These are phyloP conservation scores for Amanita pallidorosea DNA, from an alignment of 768 basidiomycete species.

Conservation along the genomic window DNA sequence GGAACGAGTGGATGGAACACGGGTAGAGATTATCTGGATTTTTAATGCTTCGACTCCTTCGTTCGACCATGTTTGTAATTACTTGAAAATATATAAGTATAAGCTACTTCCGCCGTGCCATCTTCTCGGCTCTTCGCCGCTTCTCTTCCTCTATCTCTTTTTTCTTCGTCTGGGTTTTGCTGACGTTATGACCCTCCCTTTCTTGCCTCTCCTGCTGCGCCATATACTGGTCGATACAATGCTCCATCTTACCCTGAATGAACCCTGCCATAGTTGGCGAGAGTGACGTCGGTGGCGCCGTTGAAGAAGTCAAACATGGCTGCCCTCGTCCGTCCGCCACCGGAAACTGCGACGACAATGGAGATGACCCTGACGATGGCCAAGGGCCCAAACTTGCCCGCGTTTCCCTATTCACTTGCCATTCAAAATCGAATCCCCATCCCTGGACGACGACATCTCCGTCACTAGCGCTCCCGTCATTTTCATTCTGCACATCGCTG, in stretches of 20 bases:
- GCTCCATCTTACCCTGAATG: slow-evolving; percentile 62
- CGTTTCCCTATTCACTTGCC: slow-evolving; percentile 31
- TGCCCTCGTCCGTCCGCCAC: neutral
- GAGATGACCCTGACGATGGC: slow-evolving; percentile 7
- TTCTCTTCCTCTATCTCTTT: slow-evolving; percentile 28
- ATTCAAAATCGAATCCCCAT: slow-evolving; percentile 84
- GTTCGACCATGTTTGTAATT: too few relatives aligned
- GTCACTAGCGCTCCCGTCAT: neutral
- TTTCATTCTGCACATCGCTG: neutral
- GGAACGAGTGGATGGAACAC: slow-evolving; percentile 29
- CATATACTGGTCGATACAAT: slow-evolving; percentile 50
- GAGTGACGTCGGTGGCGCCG: neutral
- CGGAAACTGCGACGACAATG: neutral
- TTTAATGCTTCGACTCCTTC: slow-evolving; percentile 18
- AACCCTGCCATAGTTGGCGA: slow-evolving; percentile 6
- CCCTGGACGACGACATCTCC: slow-evolving; percentile 32
- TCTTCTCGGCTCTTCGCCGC: slow-evolving; percentile 20
- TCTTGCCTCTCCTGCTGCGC: slow-evolving; percentile 35
- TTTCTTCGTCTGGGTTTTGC: slow-evolving; percentile 67
- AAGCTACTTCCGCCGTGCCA: too few relatives aligned
- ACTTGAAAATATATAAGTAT: too few relatives aligned
- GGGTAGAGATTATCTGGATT: slow-evolving; percentile 45
- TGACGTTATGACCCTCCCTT: slow-evolving; percentile 43
- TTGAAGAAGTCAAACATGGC: neutral
- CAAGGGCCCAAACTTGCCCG: slow-evolving; percentile 1